Base-by-base conservation (phyloP, 2,329 filamentous ascomycete genomes). In the Aspergillus spinulosporus region DNA sequence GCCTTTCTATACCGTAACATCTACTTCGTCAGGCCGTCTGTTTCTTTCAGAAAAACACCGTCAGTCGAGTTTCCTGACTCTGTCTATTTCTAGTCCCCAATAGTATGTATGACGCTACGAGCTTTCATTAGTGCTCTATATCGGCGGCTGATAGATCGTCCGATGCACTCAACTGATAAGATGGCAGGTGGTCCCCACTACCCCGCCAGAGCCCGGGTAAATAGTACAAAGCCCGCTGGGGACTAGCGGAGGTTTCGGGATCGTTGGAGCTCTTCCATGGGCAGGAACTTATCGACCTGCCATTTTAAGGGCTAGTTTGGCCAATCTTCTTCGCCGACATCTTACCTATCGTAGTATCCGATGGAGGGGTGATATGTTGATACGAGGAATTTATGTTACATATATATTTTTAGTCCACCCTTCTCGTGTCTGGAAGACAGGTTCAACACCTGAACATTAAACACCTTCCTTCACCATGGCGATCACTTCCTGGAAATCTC, bases 401-500 rank as follows among this genome's bases (percentile, higher is more conserved):
- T 47, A 47, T 47, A 14, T 47, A 15, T 29, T 34, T 34, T 9
- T 2, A 12, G 34, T 12, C 42, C 9, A 26, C 28, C 43, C 43
- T 5, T 29, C 9, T 31, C 21, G 21, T 21, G 21, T 21, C 21
- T 21, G 21, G 21, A 21, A 21, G 21, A 21, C 21, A 21, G 21
- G 0, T 14, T 9, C 9, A 9, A 36, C 32, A n/a, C 3, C 26
- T n/a, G 21, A 45, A 5, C 28, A 45, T 12, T 29, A n/a, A n/a
- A 31, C 14, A 45, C 4, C 5, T 7, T 36, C 36, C 26, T 31
- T 32, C 21, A 45, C 3, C 3, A 70, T 69, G 66, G 53, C 56
- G 12, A 43, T 57, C 21, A 26, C 57, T 36, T 64, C 71, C 54
- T 87, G 84, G 84, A 69, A 82, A 69, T 63, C 71, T 3, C 63